Base-by-base conservation (phyloP, 305 asterid species). In the Fraxinus sp. region DNA sequence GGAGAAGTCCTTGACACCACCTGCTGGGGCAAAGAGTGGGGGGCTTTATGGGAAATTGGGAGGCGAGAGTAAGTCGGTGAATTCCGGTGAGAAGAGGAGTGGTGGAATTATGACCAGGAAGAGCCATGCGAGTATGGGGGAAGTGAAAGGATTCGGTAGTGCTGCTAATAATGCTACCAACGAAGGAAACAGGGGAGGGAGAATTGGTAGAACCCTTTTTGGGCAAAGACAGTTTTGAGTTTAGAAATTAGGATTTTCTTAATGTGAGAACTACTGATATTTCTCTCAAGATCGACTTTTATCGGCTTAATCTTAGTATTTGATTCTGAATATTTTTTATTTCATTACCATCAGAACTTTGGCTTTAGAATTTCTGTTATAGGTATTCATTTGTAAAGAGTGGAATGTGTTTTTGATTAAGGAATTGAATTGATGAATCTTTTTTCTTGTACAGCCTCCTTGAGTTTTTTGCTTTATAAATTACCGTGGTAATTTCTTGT, bases 71-170 rank as follows among this genome's bases (percentile, higher is more conserved):
- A 95, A 92, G 76, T 95, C 98, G 1, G 88, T 87, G 85, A 92
- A 89, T 82, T 86, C 97, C n/a, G 93, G 92, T 77, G 97, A 91
- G 89, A 94, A 92, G 86, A 90, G 87, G 86, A 84, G 83, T n/a
- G 97, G 97, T 4, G 95, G 92, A 44, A 22, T 92, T 79, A 85
- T 90, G 91, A 88, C 87, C 11, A 90, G 98, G 87, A 95, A 92
- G 83, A 95, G 98, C 89, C 91, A 90, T 52, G 98, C 98, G 0
- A 91, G 87, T 76, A 57, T 93, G 77, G 95, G 86, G 77, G 98
- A 89, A 20, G 52, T 93, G 86, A 92, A 92, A 86, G 94, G 95
- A 10, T 79, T 89, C 81, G 85, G 86, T 46, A 86, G 85, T 18
- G 91, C 89, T 77, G 91, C 91, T 3, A 92, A 92, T 44, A 86